phyloP scores from a whole-genome alignment of 306 rosid genomes.

The Fragaria vesca region DNA sequence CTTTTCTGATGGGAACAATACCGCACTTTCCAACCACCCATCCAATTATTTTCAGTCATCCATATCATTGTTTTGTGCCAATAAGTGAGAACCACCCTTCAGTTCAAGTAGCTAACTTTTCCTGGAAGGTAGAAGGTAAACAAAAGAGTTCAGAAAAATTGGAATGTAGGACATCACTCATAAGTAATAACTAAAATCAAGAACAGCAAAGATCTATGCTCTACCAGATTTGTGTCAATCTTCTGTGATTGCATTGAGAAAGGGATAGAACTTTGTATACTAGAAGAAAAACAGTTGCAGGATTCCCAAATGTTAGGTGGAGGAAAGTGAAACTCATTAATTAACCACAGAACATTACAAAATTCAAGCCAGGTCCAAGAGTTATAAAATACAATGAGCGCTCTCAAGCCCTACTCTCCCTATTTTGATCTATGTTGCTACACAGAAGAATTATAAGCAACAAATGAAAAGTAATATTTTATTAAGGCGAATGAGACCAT shows the following conservation, averaged over 20 bases:
- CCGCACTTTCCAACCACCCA: constrained; percentile 2
- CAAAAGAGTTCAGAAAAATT: neutral
- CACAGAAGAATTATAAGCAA: constrained; percentile 37
- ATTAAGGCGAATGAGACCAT: constrained; percentile 41
- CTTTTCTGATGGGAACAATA: neutral
- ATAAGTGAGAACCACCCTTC: constrained; percentile 1
- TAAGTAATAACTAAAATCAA: neutral
- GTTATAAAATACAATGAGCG: constrained; percentile 41
- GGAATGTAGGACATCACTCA: neutral
- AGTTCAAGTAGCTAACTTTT: neutral
- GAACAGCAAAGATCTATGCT: neutral
- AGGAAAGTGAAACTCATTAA: constrained; percentile 33
- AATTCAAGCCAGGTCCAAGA: constrained; percentile 42
- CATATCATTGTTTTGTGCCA: neutral
- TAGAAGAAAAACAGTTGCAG: neutral
- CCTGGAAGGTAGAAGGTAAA: neutral
- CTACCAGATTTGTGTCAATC: neutral
- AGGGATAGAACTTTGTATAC: neutral
- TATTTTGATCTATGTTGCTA: constrained; percentile 44
- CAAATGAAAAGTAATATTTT: constrained; percentile 41
- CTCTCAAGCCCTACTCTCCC: constrained; percentile 41
- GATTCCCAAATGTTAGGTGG: neutral
- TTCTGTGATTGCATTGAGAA: neutral
- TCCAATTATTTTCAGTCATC: neutral
- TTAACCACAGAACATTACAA: constrained; percentile 35